Base-by-base conservation (phyloP, 176 grass and related monocot genomes). In the Triticum turgidum region DNA sequence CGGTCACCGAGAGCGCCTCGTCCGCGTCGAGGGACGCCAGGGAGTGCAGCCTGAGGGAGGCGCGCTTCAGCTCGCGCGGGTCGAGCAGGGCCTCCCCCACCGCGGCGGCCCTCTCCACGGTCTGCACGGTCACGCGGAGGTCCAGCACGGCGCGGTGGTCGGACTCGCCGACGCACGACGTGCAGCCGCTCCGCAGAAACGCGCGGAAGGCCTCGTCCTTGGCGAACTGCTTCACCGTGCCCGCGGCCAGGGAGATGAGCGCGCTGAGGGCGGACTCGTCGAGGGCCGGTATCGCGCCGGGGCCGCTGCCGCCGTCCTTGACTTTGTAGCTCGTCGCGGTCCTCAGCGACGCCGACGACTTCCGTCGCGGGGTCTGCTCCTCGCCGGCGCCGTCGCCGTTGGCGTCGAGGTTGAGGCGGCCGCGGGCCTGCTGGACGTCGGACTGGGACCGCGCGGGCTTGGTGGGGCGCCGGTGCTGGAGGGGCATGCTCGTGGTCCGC, bases 251-350 rank as follows among this genome's bases (percentile, higher is more conserved):
- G 27, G 85, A 87, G 63, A 94, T 87, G 32, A 92, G 20, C 56
- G 88, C 93, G 64, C 27, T 81, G 72, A 90, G 88, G 34, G 76
- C 90, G 3, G 90, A 89, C 88, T 94, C 78, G 59, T 90, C 91
- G 32, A 94, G 65, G 7, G 85, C 83, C 2, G 90, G 90, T 4
- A 87, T 79, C 77, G 13, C 51, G 56, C 5, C 30, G 11, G 64
- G 74, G 65, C 22, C n/a, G 73, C 17, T 42, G 58, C 5, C 22
- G 75, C 5, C 41, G 1, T 61, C 72, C 17, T 71, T 87, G 39
- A 82, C 63, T 20, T 24, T 64, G 83, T 41, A 63, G 72, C 54
- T 61, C 18, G 66, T 90, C 24, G 22, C 54, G 84, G 5, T 79
- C 39, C 17, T 34, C 65, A 65, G 32, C 58, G 84, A 86, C 79